phyloP scores from a whole-genome alignment of 169 alveolate genomes.

The Cryptosporidium meleagridis region DNA sequence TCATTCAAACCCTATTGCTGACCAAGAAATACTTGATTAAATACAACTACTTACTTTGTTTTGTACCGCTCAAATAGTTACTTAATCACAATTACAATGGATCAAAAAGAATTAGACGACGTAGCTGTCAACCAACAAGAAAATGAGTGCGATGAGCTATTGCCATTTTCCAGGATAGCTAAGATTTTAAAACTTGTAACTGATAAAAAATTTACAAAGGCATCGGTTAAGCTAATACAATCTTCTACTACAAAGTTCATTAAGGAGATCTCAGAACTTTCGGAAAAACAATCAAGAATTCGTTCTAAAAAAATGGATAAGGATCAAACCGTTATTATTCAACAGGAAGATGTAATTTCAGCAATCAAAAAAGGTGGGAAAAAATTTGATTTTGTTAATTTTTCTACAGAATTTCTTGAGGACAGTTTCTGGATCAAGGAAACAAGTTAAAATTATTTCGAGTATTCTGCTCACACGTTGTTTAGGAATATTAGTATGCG shows the following conservation, averaged over 20 bases:
- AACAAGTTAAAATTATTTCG: not conserved
- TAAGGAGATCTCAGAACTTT: conserved; percentile 29
- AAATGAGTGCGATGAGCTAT: not conserved
- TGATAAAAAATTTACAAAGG: conserved; percentile 39
- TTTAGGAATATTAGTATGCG: not conserved
- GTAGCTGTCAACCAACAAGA: not conserved
- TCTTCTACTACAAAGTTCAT: conserved; percentile 8
- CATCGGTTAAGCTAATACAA: conserved; percentile 26
- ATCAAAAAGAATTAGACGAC: not conserved
- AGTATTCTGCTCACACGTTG: not conserved
- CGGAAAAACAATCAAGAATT: conserved; percentile 64
- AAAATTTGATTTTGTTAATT: conserved; percentile 28
- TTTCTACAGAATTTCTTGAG: conserved; percentile 50
- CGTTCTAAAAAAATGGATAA: conserved; percentile 11
- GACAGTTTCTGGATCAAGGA: conserved; percentile 18
- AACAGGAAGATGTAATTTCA: conserved; percentile 59
- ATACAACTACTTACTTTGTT: not conserved
- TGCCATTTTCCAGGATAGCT: conserved; percentile 36
- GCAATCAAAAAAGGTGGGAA: conserved; percentile 59
- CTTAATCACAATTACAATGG: not conserved
- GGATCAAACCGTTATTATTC: not conserved
- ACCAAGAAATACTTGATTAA: conserved; percentile 26
- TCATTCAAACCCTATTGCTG: conserved; percentile 75
- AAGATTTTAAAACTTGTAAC: conserved; percentile 8
- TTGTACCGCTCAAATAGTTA: not conserved